Base-by-base conservation (phyloP, 2,329 filamentous ascomycete genomes). In the Aureobasidium sp. region DNA sequence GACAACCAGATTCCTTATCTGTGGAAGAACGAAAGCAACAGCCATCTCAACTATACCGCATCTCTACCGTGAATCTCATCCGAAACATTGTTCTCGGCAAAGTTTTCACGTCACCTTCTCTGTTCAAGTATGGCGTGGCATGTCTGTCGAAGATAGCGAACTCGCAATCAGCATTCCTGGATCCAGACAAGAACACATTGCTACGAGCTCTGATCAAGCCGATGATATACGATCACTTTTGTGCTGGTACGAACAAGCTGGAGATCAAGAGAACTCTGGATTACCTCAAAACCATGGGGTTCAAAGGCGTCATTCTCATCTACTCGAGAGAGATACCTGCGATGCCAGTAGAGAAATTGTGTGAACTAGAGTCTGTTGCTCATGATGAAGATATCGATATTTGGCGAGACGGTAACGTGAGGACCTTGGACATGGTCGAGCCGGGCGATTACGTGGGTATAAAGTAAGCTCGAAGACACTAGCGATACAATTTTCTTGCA, bases 151-250 rank as follows among this genome's bases (percentile, higher is more conserved):
- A 67, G n/a, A 71, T 80, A 55, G 75, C 77, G 1, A 74, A 77
- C 57, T 79, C 78, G 4, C 75, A 75, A 61, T 76, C 73, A 0
- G 61, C 71, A 1, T 55, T 81, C 1, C 69, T 81, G 36, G 78
- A 81, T 64, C 78, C 80, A 0, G 78, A 81, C 58, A 74, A 72
- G 16, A 81, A 81, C 65, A 73, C 73, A 1, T 21, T 81, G 3
- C 67, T 83, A 11, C 74, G 77, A 47, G 70, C 74, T 53, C 67
- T 79, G 3, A 69, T 79, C 30, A 77, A 77, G 65, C 75, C 76
- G 55, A 72, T 79, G 9, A 73, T 83, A 16, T 84, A 84, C 66
- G 77, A 82, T 62, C 82, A 84, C 52, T 84, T 84, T 69, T 83
- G 81, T 64, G 81, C 81, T 0, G 81, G 81, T 0, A 76, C 77